These are phyloP conservation scores for Fusarium sp. DNA, from an alignment of 2,329 filamentous ascomycete genomes.

Conservation along the genomic window DNA sequence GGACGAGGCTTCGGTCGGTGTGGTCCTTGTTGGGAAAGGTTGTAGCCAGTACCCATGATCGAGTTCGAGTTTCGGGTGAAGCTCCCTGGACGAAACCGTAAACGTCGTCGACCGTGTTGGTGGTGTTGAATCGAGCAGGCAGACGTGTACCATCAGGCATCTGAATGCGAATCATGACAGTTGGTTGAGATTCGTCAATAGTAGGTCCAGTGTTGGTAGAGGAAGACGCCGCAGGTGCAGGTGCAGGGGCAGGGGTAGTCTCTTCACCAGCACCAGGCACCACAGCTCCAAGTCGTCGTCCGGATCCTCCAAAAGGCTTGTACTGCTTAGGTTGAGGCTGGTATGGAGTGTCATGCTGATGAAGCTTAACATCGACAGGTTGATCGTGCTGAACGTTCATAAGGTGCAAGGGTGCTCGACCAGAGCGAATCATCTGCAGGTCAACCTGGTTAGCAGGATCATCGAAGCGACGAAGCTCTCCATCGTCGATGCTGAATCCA, in stretches of 20 bases:
- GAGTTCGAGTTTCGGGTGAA: constrained; percentile 65
- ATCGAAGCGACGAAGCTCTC: constrained; percentile 81
- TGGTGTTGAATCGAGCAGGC: constrained; percentile 84
- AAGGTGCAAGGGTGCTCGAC: constrained; percentile 80
- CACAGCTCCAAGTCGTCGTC: constrained; percentile 81
- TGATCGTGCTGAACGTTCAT: constrained; percentile 82
- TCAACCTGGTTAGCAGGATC: constrained; percentile 80
- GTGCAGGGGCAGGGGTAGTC: constrained; percentile 24
- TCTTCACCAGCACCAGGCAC: constrained; percentile 69
- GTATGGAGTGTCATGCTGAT: constrained; percentile 80
- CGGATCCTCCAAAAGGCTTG: constrained; percentile 78
- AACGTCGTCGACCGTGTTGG: constrained; percentile 81
- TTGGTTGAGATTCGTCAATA: constrained; percentile 76
- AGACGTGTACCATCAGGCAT: constrained; percentile 82
- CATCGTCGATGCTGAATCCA: constrained; percentile 88
- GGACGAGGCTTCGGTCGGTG: constrained; percentile 70
- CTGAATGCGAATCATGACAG: constrained; percentile 79
- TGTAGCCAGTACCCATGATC: constrained; percentile 81
- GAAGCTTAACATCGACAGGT: constrained; percentile 82
- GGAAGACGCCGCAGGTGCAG: constrained; percentile 50
- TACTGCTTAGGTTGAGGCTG: constrained; percentile 79
- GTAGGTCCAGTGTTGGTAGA: constrained; percentile 48
- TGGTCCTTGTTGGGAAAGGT: constrained; percentile 88
- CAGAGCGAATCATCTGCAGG: constrained; percentile 80
- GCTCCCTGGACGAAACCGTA: constrained; percentile 80